Base-by-base conservation (phyloP, 306 rosid genomes). In the Pyrus communis region DNA sequence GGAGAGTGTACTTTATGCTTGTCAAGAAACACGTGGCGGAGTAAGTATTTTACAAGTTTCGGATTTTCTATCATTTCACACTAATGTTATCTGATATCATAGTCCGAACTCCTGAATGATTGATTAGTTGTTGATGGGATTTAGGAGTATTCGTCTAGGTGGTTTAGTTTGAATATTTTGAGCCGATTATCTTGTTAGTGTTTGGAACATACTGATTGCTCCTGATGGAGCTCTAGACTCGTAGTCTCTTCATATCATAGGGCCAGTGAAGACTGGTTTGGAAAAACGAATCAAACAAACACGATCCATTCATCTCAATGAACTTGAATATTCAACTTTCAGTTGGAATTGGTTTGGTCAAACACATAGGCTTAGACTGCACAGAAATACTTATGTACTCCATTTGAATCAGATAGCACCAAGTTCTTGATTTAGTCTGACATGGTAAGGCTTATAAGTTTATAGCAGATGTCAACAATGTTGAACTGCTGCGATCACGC, bases 1-100 rank as follows among this genome's bases (percentile, higher is more conserved):
- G 98, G 98, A 87, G 74, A 78, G 88, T 90, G 79, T 91, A 91
- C 84, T 94, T 94, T 80, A 68, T 70, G 75, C 97, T 94, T 80
- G 89, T 93, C 67, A 85, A 90, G 83, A 87, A 82, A 75, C 84
- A 90, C 31, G 90, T 91, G 69, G 73, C 84, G 8, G 89, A 86
- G 98, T 94, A 87, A 88, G 98, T 90, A 31, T 35, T 65, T 66
- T 35, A 66, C 11, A 33, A 11, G 27, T 43, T 71, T 30, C 69
- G 64, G 38, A 58, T 55, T 74, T 77, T 71, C 66, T 22, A 17
- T 65, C 10, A 6, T 15, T 82, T 67, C 72, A 61, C 61, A 27
- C 49, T 10, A 10, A n/a, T 38, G 25, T 75, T 65, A 46, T 46
- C 46, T 67, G 35, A 22, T 58, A 73, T 30, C 67, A 38, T 22